A percentile compares a stretch with the other conserved stretches of the same genome.
Conservation (phyloP, 148 eudicot species). For the Rhododendron griersonianum region DNA sequence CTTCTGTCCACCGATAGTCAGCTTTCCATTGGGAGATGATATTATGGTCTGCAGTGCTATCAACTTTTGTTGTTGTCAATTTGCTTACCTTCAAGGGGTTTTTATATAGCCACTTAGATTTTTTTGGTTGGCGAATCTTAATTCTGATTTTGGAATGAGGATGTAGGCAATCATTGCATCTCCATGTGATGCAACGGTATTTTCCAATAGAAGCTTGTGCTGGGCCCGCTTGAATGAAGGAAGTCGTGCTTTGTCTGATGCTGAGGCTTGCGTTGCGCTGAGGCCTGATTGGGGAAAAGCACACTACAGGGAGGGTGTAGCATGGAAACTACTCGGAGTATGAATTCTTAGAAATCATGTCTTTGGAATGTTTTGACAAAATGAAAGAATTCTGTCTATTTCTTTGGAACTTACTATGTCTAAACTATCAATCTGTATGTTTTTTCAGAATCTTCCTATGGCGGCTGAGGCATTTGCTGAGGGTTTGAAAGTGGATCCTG, state of each 20-base stretch:
- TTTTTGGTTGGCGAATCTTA: neutral
- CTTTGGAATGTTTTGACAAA: neutral
- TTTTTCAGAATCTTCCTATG: conserved; percentile 3
- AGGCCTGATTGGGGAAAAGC: conserved; percentile 30
- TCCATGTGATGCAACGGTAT: conserved; percentile 10
- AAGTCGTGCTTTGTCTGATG: conserved; percentile 21
- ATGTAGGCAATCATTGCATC: conserved; percentile 12
- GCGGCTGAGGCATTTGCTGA: conserved; percentile 11
- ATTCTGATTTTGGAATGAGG: neutral
- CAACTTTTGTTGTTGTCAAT: neutral
- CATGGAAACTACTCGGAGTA: conserved; percentile 25
- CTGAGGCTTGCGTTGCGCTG: conserved; percentile 20
- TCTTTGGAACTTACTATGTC: neutral
- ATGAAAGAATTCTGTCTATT: neutral
- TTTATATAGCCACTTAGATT: neutral
- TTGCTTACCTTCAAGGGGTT: no score
- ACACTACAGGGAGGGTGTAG: conserved; percentile 26
- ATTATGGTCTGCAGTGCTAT: neutral
- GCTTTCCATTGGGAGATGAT: neutral
- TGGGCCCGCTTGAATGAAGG: conserved; percentile 18
- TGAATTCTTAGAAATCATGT: neutral
- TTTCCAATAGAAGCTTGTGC: conserved; percentile 27
- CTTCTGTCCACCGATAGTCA: neutral
- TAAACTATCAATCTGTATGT: no score
- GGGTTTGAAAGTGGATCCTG: conserved; percentile 29